These are phyloP conservation scores for Pichia pseudocactophila DNA, from an alignment of 805 yeast species.

Conservation along the genomic window DNA sequence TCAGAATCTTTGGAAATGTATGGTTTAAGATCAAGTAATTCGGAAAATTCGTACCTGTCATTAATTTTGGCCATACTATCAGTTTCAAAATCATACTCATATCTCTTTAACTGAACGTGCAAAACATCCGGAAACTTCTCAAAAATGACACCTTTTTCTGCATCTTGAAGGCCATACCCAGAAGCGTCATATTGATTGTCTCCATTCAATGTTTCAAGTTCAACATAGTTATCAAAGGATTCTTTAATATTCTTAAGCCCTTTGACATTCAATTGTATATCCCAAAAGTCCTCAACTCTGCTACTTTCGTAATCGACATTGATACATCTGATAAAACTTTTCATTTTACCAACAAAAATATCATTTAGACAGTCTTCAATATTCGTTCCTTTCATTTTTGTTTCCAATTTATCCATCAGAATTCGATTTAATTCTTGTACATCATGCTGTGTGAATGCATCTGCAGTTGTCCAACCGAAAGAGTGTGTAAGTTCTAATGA, in stretches of 20 bases:
- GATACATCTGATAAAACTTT: slow-evolving; percentile 84
- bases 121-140: slow-evolving; percentile 85
- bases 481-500: slow-evolving; percentile 82
- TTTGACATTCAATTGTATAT: slow-evolving; percentile 89
- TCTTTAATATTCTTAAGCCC: slow-evolving; percentile 62
- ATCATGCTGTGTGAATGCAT: slow-evolving; percentile 96
- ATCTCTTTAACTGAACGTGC: slow-evolving; percentile 87
- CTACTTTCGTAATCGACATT: slow-evolving; percentile 90
- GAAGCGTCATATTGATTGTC: slow-evolving; percentile 95
- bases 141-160: slow-evolving; percentile 91
- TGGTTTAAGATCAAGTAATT: slow-evolving; percentile 69
- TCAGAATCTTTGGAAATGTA: slow-evolving; percentile 55
- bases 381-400: slow-evolving; percentile 80
- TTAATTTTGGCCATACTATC: slow-evolving; percentile 86
- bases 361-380: slow-evolving; percentile 71
- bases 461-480: slow-evolving; percentile 95
- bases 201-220: slow-evolving; percentile 82
- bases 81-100: slow-evolving; percentile 86
- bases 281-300: slow-evolving; percentile 94
- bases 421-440: slow-evolving; percentile 95
- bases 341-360: slow-evolving; percentile 94
- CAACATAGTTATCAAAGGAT: slow-evolving; percentile 80
- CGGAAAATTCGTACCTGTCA: slow-evolving; percentile 86
- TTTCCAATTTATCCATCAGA: slow-evolving; percentile 87
- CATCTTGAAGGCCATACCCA: slow-evolving; percentile 85